These are phyloP conservation scores for Solanum clarkiae DNA, from an alignment of 257 asterid genomes.

Conservation along the genomic window DNA sequence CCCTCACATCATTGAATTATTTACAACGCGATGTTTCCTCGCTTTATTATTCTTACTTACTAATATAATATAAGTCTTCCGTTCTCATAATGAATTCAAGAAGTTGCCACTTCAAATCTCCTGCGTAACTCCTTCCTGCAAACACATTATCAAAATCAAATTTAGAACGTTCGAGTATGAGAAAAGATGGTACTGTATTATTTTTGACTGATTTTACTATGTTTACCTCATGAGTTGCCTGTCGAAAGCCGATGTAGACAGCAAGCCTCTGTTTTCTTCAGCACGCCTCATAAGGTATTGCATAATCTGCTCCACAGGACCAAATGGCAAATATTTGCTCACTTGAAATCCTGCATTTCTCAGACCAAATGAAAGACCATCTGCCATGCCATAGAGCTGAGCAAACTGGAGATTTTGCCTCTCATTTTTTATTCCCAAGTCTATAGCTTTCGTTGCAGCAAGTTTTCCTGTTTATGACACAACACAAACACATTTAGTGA, in stretches of 20 bases:
- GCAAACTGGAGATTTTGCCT: conserved; percentile 55
- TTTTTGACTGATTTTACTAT: too few species aligned
- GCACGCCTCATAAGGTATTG: conserved; percentile 87
- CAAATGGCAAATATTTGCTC: conserved; percentile 78
- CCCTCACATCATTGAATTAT: neutral
- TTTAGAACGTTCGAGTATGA: neutral
- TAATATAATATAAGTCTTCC: neutral
- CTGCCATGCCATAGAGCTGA: conserved; percentile 92
- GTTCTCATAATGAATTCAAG: neutral
- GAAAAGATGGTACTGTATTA: too few species aligned
- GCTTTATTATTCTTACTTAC: neutral
- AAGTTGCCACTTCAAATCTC: neutral
- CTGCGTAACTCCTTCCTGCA: conserved; percentile 4
- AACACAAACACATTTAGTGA: neutral
- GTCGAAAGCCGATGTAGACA: conserved; percentile 50
- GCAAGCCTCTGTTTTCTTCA: conserved; percentile 78
- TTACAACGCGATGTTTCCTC: neutral
- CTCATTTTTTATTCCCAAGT: conserved; percentile 37
- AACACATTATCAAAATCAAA: neutral
- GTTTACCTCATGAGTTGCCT: conserved; percentile 54
- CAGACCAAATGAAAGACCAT: conserved; percentile 52
- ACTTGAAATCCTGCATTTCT: conserved; percentile 63
- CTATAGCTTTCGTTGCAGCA: conserved; percentile 54
- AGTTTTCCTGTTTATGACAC: conserved; percentile 27
- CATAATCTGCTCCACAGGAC: conserved; percentile 76